Base-by-base conservation (phyloP, 345 rosid species). In the Pistacia vera region DNA sequence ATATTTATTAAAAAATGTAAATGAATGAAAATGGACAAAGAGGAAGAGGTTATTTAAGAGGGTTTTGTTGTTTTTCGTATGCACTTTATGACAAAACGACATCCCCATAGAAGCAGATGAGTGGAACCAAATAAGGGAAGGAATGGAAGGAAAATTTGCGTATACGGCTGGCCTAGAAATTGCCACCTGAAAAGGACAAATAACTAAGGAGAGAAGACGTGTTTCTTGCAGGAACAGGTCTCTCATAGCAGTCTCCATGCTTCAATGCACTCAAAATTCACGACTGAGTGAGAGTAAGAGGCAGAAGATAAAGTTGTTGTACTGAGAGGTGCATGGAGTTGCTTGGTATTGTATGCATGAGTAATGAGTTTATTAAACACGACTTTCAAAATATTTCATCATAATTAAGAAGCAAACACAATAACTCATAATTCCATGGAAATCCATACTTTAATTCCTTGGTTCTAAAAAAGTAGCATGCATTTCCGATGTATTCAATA, bases 181-280 rank as follows among this genome's bases (percentile, higher is more conserved):
- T n/a, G 69, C 61, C 49, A 52, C 35, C 60, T 13, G 33, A 16
- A 33, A 46, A 73, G 17, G 70, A 63, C 77, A 73, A 52, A 44
- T 35, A 20, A 48, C 12, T 12, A 30, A 13, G 3, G 22, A 7
- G 13, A 25, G 13, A 38, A 49, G 48, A 22, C 16, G 59, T 51
- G 12, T 68, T 52, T 11, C 64, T 57, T 6, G 17, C 25, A n/a
- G 17, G 18, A 30, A 18, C 73, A 18, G 62, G 46, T 5, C 74
- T 35, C 69, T 62, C 57, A 11, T 30, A 13, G 16, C n/a, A 3
- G 11, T 30, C 46, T 44, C 68, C 65, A 25, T 44, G 41, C 51
- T 35, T 20, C 35, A 11, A 46, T 62, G 68, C 58, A 48, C 59
- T 73, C 76, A 48, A 46, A 62, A 38, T 58, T 2, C 4, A 52